Base-by-base conservation (phyloP, 148 eudicot species). In the Limonium bicolor region DNA sequence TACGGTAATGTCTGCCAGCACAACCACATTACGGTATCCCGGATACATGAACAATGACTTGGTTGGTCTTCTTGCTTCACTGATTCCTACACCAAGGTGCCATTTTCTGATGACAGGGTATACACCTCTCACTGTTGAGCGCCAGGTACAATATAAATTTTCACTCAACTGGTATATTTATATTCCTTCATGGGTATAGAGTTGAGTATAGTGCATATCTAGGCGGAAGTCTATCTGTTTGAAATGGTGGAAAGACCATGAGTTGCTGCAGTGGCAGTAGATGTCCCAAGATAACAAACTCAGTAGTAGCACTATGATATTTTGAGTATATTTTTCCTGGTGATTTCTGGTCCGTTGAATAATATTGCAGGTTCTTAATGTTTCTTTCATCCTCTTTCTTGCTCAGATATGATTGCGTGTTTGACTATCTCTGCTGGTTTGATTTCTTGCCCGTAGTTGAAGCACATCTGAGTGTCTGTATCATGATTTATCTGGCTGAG, bases 41-140 rank as follows among this genome's bases (percentile, higher is more conserved):
- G 99, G 99, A 48, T 92, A 92, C 57, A 92, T 92, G 99, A 92
- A 92, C 58, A 92, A 92, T 71, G 99, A 92, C 64, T 76, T 92
- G 66, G 99, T 92, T 61, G 99, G 99, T 60, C 94, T 92, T 40
- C 95, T 92, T 59, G 93, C 99, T 60, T 92, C 99, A 54, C 62
- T 92, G 68, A 92, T 92, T 56, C 99, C 99, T 38, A 92, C 99
- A 35, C 99, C 99, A 22, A 79, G 99, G 59, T 92, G 99, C 56
- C 99, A 92, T 71, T 92, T 92, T 58, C 86, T 92, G 15, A 92
- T 85, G 95, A 92, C 99, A 21, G 99, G 99, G 52, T 92, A 92
- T 64, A 92, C 99, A 65, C 99, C 95, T 20, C 94, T 92, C 35
- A 85, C 99, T 5, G 99, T 92, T 53, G 99, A 92, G 61, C 93